A percentile compares a stretch with the other conserved stretches of the same genome.
phyloP scores from a whole-genome alignment of 2,329 filamentous ascomycete species.

The Cladobotryum protrusum region DNA sequence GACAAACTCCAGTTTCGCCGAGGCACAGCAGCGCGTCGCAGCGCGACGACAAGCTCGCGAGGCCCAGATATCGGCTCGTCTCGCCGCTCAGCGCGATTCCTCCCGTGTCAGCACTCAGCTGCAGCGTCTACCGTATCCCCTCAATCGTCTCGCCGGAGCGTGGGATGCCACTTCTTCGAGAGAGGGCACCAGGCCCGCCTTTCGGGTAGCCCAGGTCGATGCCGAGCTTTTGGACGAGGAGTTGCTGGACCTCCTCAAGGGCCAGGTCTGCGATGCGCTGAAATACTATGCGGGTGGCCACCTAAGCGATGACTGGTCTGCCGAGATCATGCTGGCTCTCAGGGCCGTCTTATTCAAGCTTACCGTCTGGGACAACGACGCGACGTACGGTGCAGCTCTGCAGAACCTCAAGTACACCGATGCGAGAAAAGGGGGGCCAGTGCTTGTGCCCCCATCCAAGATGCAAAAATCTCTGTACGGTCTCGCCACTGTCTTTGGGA shows the following conservation, averaged over 20 bases:
- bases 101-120: slow-evolving; percentile 50
- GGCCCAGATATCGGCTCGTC: slow-evolving; percentile 52
- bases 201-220: slow-evolving; percentile 92
- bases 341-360: slow-evolving; percentile 85
- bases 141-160: slow-evolving; percentile 51
- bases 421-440: slow-evolving; percentile 58
- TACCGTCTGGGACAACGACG: slow-evolving; percentile 92
- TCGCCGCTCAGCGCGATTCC: slow-evolving; percentile 44
- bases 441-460: slow-evolving; percentile 63
- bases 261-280: slow-evolving; percentile 79
- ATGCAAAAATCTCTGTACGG: slow-evolving; percentile 84
- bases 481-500: slow-evolving; percentile 75
- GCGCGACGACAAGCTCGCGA: slow-evolving; percentile 74
- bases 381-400: slow-evolving; percentile 86
- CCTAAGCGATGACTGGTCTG: slow-evolving; percentile 77
- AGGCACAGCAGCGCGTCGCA: slow-evolving; percentile 80
- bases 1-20: slow-evolving; percentile 66
- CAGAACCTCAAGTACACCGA: slow-evolving; percentile 91
- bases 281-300: slow-evolving; percentile 75
- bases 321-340: slow-evolving; percentile 75
- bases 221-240: slow-evolving; percentile 93
- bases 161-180: slow-evolving; percentile 70
- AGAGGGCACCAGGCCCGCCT: slow-evolving; percentile 75
- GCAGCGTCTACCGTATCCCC: slow-evolving; percentile 54
- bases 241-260: slow-evolving; percentile 75